Evolutionary conservation across 345 rosid genomes (phyloP), one percentile per base, ranked within the genome.

Genomic region (Rhizophora apiculata): DNA sequence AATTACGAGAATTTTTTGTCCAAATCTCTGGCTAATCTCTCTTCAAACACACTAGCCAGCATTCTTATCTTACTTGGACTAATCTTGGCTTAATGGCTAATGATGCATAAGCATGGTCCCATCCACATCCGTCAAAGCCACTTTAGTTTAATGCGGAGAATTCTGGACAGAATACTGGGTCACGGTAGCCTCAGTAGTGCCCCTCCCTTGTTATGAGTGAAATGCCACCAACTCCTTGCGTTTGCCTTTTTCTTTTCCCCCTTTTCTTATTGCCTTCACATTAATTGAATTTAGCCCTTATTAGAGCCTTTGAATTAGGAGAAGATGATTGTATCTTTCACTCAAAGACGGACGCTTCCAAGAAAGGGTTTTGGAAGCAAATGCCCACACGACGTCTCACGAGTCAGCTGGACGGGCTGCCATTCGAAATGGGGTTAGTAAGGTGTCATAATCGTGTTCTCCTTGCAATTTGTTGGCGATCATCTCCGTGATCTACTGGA

Each of bases 71-170:
- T 51, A 63, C 49, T 70, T 67, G 46, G 62, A 60, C 77, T 81
- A 82, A 87, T 83, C 83, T 62, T 80, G 73, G 64, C 78, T 85
- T 83, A 83, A 78, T 84, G 81, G 75, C 79, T 80, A 78, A 81
- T 78, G 49, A 81, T 78, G 51, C 74, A 68, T 29, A 62, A 68
- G 65, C 63, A 66, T 79, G 88, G 85, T 24, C 78, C 86, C 81
- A 22, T 51, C 83, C 77, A 71, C 78, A 81, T 76, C 49, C 49
- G 15, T 74, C 72, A 76, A 82, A 81, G 85, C 77, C 75, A 78
- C 82, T 76, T 37, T 56, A 3, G 20, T 48, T 65, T 24, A n/a
- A 59, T 62, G 26, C 54, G 6, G 70, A 71, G 58, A 64, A 65
- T 49, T 70, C 67, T 70, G 48, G 80, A 73, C 49, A 78, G 62